A percentile compares a stretch with the other conserved stretches of the same genome.
These are phyloP conservation scores for Cytospora piceae DNA, from an alignment of 2,329 filamentous ascomycete species.

Conservation along the genomic window DNA sequence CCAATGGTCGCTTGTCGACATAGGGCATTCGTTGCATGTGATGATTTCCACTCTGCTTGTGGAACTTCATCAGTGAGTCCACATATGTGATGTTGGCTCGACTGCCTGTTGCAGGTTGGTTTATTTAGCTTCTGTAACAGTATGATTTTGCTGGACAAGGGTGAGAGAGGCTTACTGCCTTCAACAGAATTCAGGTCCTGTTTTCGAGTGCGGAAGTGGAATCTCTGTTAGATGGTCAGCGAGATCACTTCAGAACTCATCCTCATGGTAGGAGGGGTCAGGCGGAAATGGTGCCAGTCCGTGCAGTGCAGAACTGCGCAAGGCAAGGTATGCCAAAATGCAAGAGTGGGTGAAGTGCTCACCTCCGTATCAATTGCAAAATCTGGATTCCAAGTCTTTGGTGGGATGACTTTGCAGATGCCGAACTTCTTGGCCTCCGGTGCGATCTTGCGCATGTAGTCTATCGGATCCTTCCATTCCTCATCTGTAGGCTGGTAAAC, in stretches of 20 bases:
- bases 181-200: conserved; percentile 98
- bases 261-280: neutral
- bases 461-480: conserved; percentile 92
- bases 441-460: conserved; percentile 90
- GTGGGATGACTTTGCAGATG: conserved; percentile 94
- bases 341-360: conserved; percentile 39
- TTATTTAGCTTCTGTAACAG: conserved; percentile 42
- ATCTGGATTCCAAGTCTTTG: conserved; percentile 88
- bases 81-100: conserved; percentile 95
- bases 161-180: conserved; percentile 75
- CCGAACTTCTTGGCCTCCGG: conserved; percentile 86
- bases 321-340: neutral
- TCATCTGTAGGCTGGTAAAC: conserved; percentile 89
- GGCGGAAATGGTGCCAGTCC: neutral
- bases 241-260: neutral
- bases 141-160: conserved; percentile 6
- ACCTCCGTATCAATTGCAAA: conserved; percentile 98
- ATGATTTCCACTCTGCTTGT: conserved; percentile 86
- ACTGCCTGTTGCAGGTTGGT: conserved; percentile 64
- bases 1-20: conserved; percentile 95
- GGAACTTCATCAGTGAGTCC: conserved; percentile 92
- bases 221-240: conserved; percentile 63
- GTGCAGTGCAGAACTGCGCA: neutral
- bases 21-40: conserved; percentile 93
- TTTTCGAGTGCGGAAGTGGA: conserved; percentile 94